phyloP scores from a whole-genome alignment of 2,329 filamentous ascomycete genomes.

The Dendrostoma leiphaemia region DNA sequence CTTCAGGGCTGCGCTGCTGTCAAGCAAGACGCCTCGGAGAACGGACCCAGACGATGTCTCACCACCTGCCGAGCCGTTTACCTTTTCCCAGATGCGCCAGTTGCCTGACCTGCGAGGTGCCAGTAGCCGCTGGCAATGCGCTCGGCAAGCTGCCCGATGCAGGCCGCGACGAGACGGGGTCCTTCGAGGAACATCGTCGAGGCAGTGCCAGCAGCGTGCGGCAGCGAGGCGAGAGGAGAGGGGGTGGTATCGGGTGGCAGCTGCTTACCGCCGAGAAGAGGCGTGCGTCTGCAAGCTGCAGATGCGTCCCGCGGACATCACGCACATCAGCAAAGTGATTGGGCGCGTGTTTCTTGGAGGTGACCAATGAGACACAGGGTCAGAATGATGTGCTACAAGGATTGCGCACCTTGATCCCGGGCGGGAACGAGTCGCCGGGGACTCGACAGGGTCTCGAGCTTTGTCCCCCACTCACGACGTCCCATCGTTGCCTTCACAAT shows the following conservation, averaged over 20 bases:
- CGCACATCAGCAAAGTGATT: slow-evolving; percentile 12
- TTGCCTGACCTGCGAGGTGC: no score
- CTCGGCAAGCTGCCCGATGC: background rate
- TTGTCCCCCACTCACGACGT: background rate
- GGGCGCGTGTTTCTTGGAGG: background rate
- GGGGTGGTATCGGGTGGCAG: background rate
- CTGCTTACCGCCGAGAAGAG: slow-evolving; percentile 10
- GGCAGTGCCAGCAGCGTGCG: background rate
- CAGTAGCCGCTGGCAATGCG: background rate
- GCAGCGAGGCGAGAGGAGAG: background rate
- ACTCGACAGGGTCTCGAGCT: slow-evolving; percentile 3
- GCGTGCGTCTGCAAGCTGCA: slow-evolving; percentile 14
- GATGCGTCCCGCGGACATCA: slow-evolving; percentile 9
- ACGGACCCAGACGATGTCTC: no score
- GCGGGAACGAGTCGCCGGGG: background rate
- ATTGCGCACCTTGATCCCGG: slow-evolving; percentile 5
- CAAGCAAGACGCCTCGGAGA: no score
- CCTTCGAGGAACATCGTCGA: no score
- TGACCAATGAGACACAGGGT: background rate
- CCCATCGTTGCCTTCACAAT: slow-evolving; percentile 7
- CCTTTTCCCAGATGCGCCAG: no score
- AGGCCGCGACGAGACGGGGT: no score
- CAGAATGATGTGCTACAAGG: background rate
- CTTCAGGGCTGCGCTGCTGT: no score
- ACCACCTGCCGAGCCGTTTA: no score